These are phyloP conservation scores for Penicillium cataractarum DNA, from an alignment of 495 filamentous ascomycete genomes.

Conservation along the genomic window DNA sequence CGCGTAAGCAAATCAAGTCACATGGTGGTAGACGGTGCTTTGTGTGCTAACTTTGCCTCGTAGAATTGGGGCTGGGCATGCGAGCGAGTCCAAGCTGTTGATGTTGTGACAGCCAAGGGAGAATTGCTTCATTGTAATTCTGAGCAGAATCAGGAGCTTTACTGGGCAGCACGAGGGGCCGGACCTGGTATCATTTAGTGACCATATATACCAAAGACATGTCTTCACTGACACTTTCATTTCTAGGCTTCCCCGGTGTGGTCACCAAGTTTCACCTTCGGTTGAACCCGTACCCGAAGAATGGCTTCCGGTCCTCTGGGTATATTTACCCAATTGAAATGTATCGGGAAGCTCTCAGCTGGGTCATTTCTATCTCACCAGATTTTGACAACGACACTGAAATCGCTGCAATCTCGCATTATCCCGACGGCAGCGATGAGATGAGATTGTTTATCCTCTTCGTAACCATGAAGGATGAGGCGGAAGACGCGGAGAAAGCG, in stretches of 20 bases:
- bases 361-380: constrained; percentile 43
- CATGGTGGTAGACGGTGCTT: not conserved
- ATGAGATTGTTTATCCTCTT: constrained; percentile 44
- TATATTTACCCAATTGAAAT: constrained; percentile 48
- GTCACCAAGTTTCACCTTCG: constrained; percentile 51
- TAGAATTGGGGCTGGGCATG: constrained; percentile 61
- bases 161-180: constrained; percentile 55
- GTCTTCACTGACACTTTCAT: not conserved
- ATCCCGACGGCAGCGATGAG: constrained; percentile 29
- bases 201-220: too few relatives aligned
- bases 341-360: constrained; percentile 46
- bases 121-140: constrained; percentile 37
- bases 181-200: constrained; percentile 44
- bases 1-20: constrained; percentile 27
- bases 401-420: constrained; percentile 42
- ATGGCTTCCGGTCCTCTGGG: constrained; percentile 42
- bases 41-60: not conserved
- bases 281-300: constrained; percentile 29
- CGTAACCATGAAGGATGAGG: constrained; percentile 42
- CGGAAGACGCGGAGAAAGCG: constrained; percentile 34
- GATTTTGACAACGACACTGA: constrained; percentile 45
- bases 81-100: constrained; percentile 49
- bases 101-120: constrained; percentile 52
- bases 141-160: constrained; percentile 49
- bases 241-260: constrained; percentile 50